phyloP scores from a whole-genome alignment of 495 filamentous ascomycete genomes.

The Neurospora cerealis region DNA sequence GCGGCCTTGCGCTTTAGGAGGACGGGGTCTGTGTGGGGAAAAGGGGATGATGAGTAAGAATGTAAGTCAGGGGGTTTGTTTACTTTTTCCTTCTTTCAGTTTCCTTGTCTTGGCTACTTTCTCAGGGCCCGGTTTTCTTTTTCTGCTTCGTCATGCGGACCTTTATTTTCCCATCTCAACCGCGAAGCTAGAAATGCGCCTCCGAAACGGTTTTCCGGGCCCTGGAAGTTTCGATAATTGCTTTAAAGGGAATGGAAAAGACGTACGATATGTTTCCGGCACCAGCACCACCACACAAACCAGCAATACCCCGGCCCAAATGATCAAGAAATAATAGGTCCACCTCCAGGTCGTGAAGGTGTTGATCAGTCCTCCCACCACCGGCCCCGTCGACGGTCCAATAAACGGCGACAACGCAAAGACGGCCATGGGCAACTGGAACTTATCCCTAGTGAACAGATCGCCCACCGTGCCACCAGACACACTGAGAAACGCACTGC shows the following conservation, averaged over 20 bases:
- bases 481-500: slow-evolving; percentile 81
- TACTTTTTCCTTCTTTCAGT: background rate
- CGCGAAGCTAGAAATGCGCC: background rate
- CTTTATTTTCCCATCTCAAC: background rate
- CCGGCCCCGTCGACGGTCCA: slow-evolving; percentile 51
- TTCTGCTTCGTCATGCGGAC: background rate
- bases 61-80: background rate
- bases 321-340: slow-evolving; percentile 78
- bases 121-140: background rate
- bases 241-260: slow-evolving; percentile 1
- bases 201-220: background rate
- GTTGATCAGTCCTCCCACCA: slow-evolving; percentile 57
- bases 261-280: slow-evolving; percentile 79
- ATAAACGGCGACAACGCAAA: slow-evolving; percentile 75
- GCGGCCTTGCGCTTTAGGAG: slow-evolving; percentile 68
- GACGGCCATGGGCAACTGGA: slow-evolving; percentile 51
- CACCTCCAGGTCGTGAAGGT: slow-evolving; percentile 73
- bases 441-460: slow-evolving; percentile 65
- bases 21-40: slow-evolving; percentile 35
- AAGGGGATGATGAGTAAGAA: background rate
- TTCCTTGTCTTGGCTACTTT: background rate
- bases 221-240: background rate
- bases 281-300: slow-evolving; percentile 59
- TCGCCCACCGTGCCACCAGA: slow-evolving; percentile 89
- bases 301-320: slow-evolving; percentile 62